Base-by-base conservation (phyloP, 2,329 filamentous ascomycete species). In the Penicillium fuscoglaucum region DNA sequence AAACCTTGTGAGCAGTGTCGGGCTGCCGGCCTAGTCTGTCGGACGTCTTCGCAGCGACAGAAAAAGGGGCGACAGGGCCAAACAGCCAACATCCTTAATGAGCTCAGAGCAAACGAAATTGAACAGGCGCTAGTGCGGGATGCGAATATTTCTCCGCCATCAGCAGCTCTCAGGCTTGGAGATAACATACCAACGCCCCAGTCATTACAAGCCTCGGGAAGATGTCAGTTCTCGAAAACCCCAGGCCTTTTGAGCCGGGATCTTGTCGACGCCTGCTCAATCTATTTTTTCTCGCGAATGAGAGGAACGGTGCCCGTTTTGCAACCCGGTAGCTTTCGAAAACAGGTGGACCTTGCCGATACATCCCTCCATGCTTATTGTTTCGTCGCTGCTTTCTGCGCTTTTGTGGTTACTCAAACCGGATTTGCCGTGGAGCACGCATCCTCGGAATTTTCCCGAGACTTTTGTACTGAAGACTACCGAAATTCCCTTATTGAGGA, bases 341-440 rank as follows among this genome's bases (percentile, higher is more conserved):
- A 57, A 3, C 69, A 75, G 44, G 61, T 67, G 5, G 45, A 55
- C 12, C 61, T 61, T 2, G 59, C 66, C 33, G 52, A 62, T 3
- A 59, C 55, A 5, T 73, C 64, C 15, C 53, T 65, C 4, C 57
- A 62, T 15, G 65, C 70, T 7, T 70, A 65, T 29, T 72, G 70
- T 43, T 68, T 77, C n/a, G 64, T 76, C 10, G 40, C 63, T n/a
- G 67, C 72, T 4, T 74, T 76, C 40, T 75, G 72, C 58, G 74
- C 74, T 7, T 76, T 75, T 47, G 72, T 76, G 9, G 64, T 69
- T 19, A 62, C 62, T 1, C 68, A 70, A 37, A 68, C 66, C 1
- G 66, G 66, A 50, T 60, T 54, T 43, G 24, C 61, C 35, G 44
- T 59, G 21, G 44, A 56, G 40, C 26, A 57, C 59, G 21, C 41